A percentile compares a stretch with the other conserved stretches of the same genome.
Conservation (phyloP, 805 yeast genomes). For the Metschnikowia borealis region DNA sequence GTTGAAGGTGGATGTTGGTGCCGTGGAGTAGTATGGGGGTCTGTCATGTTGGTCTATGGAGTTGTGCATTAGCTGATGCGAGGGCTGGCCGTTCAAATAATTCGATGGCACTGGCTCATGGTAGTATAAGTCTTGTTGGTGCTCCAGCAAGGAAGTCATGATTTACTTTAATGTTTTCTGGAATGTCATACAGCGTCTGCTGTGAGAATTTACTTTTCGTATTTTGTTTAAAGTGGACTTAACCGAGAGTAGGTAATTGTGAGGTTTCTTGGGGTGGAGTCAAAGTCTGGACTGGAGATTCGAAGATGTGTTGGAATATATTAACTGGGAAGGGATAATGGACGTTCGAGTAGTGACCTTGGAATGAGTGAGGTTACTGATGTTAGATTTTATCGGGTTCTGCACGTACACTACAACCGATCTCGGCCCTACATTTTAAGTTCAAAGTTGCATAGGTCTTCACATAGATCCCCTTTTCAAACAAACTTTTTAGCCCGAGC, state of each 20-base stretch:
- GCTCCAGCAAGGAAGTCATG: slow-evolving; percentile 21
- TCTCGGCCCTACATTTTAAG: background rate
- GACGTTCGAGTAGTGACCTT: background rate
- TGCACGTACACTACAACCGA: slow-evolving; percentile 4
- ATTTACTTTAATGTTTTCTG: background rate
- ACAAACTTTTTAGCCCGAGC: no score
- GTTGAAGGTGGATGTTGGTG: slow-evolving; percentile 11
- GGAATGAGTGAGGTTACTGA: background rate
- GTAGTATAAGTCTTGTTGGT: slow-evolving; percentile 22
- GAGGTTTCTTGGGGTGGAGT: background rate
- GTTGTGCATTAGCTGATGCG: slow-evolving; percentile 14
- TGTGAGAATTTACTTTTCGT: background rate
- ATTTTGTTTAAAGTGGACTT: background rate
- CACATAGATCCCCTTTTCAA: no score
- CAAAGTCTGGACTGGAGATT: background rate
- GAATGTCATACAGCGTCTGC: background rate
- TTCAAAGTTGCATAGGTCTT: background rate
- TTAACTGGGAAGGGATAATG: background rate
- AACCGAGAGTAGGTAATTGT: background rate
- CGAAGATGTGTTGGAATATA: background rate
- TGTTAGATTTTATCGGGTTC: slow-evolving; percentile 4
- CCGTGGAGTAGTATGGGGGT: slow-evolving; percentile 24
- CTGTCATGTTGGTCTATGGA: slow-evolving; percentile 13
- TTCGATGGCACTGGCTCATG: slow-evolving; percentile 20
- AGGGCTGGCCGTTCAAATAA: slow-evolving; percentile 17